A percentile compares a stretch with the other conserved stretches of the same genome.
phyloP scores from a whole-genome alignment of 1,139 yeast species.

The Geotrichum phurueaensis region DNA sequence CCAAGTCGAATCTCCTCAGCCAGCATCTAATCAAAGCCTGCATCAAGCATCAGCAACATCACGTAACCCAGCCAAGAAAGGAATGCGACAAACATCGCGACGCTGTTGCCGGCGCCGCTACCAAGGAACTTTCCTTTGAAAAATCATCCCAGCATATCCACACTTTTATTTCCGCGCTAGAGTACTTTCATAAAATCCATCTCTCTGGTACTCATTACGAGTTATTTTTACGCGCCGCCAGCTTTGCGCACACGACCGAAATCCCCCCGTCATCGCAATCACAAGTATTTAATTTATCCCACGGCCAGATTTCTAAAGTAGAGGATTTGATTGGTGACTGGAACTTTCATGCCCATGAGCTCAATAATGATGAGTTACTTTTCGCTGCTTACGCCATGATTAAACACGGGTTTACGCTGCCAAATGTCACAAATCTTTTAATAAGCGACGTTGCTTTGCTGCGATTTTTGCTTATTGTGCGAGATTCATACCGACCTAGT shows the following conservation, averaged over 20 bases:
- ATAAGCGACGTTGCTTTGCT: slow-evolving; percentile 45
- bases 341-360: slow-evolving; percentile 64
- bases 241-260: background rate
- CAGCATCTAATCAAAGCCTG: background rate
- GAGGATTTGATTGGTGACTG: slow-evolving; percentile 19
- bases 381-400: slow-evolving; percentile 57
- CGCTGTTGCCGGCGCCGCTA: background rate
- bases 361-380: slow-evolving; percentile 61
- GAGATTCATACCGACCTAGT: slow-evolving; percentile 74
- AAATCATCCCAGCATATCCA: slow-evolving; percentile 2
- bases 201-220: background rate
- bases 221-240: background rate
- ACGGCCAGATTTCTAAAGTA: slow-evolving; percentile 3
- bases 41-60: background rate
- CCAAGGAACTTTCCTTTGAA: background rate
- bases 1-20: background rate
- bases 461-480: slow-evolving; percentile 54
- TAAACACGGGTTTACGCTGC: slow-evolving; percentile 41
- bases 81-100: background rate
- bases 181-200: slow-evolving; percentile 1
- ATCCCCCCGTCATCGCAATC: background rate
- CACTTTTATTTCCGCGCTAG: slow-evolving; percentile 4
- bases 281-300: slow-evolving; percentile 8
- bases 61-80: background rate
- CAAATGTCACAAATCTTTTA: slow-evolving; percentile 30